A percentile compares a stretch with the other conserved stretches of the same genome.
Conservation (phyloP, 371 early-diverging fungal species). For the Basidiobolus meristosporus region DNA sequence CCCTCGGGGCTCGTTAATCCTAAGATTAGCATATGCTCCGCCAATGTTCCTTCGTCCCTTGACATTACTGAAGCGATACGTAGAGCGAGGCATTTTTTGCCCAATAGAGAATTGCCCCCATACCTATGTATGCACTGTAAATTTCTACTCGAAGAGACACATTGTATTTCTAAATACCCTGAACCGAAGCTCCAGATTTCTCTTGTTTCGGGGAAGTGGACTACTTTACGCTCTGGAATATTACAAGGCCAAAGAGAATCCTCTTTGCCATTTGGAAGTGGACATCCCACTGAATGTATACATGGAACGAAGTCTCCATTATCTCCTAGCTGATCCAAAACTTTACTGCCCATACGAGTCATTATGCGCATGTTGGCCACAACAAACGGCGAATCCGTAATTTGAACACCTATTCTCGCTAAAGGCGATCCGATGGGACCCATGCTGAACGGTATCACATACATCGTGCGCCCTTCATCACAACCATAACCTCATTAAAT, state of each 20-base stretch:
- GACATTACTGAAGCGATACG: constrained; percentile 18
- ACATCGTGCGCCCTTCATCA: constrained; percentile 16
- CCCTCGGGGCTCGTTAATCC: constrained; percentile 16
- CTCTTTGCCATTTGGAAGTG: constrained; percentile 14
- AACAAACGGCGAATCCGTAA: constrained; percentile 19
- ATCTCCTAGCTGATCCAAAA: constrained; percentile 11
- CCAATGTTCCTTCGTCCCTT: constrained; percentile 17
- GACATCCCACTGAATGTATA: constrained; percentile 17
- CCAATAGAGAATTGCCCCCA: constrained; percentile 18
- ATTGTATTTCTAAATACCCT: no score
- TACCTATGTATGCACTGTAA: constrained; percentile 5
- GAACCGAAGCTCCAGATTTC: constrained; percentile 19
- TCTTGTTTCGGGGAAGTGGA: constrained; percentile 19
- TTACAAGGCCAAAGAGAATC: constrained; percentile 19
- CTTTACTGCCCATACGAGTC: constrained; percentile 16
- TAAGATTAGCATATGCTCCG: constrained; percentile 21
- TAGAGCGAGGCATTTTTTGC: constrained; percentile 18
- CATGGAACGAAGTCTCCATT: constrained; percentile 16
- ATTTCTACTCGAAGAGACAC: no score
- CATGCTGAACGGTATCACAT: constrained; percentile 20
- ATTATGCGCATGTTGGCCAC: constrained; percentile 20
- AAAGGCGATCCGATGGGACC: constrained; percentile 17
- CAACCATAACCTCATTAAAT: no score
- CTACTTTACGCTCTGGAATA: constrained; percentile 14
- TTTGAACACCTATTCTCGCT: constrained; percentile 14